phyloP scores from a whole-genome alignment of 768 basidiomycete species.

The Mycena maculata region DNA sequence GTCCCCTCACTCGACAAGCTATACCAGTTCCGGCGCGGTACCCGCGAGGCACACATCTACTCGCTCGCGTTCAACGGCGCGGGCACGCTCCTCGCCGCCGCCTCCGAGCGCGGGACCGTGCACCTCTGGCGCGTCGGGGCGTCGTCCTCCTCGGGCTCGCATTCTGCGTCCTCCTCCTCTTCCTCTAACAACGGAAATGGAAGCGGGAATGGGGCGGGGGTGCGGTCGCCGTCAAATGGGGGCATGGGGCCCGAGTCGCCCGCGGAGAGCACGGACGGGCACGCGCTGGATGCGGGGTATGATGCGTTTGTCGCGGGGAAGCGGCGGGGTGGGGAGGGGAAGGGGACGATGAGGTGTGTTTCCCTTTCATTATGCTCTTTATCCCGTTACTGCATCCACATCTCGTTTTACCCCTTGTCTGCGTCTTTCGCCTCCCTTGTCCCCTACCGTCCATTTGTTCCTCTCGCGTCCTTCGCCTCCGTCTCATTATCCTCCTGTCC shows the following conservation, averaged over 20 bases:
- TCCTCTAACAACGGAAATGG: background rate
- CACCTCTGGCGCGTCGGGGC: slow-evolving; percentile 70
- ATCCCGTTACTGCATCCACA: too few relatives aligned
- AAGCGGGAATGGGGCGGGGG: too few relatives aligned
- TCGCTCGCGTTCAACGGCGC: slow-evolving; percentile 85
- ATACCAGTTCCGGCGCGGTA: slow-evolving; percentile 95
- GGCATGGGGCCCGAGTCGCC: slow-evolving; percentile 50
- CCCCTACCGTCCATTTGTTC: too few relatives aligned
- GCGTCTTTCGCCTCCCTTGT: too few relatives aligned
- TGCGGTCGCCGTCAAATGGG: too few relatives aligned
- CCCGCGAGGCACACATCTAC: slow-evolving; percentile 86
- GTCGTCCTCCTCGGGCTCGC: background rate
- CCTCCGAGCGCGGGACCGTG: slow-evolving; percentile 93
- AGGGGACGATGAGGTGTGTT: slow-evolving; percentile 52
- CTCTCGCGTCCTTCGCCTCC: too few relatives aligned
- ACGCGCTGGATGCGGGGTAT: slow-evolving; percentile 80
- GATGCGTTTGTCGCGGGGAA: slow-evolving; percentile 87
- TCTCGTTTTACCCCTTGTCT: too few relatives aligned
- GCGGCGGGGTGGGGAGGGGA: slow-evolving; percentile 67
- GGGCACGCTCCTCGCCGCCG: slow-evolving; percentile 87
- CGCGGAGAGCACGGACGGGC: slow-evolving; percentile 72
- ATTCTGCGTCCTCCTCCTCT: background rate
- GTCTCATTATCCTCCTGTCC: too few relatives aligned
- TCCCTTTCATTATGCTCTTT: slow-evolving; percentile 4
- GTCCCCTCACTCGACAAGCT: slow-evolving; percentile 93